phyloP scores from a whole-genome alignment of 768 basidiomycete species.

The Trametes villosa region DNA sequence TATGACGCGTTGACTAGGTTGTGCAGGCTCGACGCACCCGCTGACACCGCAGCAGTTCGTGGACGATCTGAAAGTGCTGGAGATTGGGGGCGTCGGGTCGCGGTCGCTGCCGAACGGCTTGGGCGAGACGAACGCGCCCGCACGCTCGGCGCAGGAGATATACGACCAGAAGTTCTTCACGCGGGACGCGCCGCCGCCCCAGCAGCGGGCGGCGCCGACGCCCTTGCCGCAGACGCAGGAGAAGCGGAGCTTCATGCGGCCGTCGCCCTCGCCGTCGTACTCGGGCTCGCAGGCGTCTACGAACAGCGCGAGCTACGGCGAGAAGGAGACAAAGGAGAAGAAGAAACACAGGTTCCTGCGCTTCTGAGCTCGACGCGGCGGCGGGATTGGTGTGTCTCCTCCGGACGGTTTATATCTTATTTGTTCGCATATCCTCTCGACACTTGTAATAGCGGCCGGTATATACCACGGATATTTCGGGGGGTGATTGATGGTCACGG shows the following conservation, averaged over 20 bases:
- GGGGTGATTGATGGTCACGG: background rate
- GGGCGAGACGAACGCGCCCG: conserved; percentile 47
- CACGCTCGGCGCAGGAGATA: conserved; percentile 68
- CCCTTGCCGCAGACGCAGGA: conserved; percentile 39
- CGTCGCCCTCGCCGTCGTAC: conserved; percentile 53
- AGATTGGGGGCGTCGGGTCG: conserved; percentile 86
- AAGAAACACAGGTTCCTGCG: conserved; percentile 77
- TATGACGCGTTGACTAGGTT: background rate
- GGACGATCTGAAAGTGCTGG: conserved; percentile 85
- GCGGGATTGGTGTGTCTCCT: background rate
- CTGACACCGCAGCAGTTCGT: conserved; percentile 83
- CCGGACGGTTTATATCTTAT: conserved; percentile 22
- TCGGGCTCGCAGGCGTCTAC: conserved; percentile 50
- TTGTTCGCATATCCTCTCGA: conserved; percentile 17
- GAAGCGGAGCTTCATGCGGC: conserved; percentile 28
- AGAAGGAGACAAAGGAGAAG: conserved; percentile 60
- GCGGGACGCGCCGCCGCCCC: conserved; percentile 61
- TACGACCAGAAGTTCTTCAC: conserved; percentile 83
- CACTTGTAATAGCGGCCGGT: conserved; percentile 8
- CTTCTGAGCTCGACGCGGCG: conserved; percentile 43
- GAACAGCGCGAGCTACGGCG: conserved; percentile 24
- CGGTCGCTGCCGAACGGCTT: conserved; percentile 72
- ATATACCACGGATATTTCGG: conserved; percentile 18
- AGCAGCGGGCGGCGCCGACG: conserved; percentile 42
- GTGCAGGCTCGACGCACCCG: conserved; percentile 85